These are phyloP conservation scores for Bodo saltans DNA, from an alignment of 78 protist species.

Conservation along the genomic window DNA sequence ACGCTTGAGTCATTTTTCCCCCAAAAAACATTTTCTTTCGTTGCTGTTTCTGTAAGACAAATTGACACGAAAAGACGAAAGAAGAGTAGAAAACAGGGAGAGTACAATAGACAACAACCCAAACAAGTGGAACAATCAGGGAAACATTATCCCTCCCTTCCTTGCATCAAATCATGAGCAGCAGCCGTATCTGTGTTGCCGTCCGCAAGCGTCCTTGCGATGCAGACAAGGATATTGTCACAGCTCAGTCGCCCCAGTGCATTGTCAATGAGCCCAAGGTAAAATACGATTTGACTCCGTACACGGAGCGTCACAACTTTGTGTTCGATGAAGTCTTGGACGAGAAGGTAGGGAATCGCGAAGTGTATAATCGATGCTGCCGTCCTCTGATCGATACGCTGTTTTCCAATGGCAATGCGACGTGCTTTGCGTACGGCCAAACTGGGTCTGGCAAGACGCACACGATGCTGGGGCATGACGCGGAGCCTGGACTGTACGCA, in stretches of 20 bases:
- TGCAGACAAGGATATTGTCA: conserved; percentile 23
- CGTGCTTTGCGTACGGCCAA: conserved; percentile 85
- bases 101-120: no score
- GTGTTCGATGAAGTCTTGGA: conserved; percentile 81
- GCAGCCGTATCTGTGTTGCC: conserved; percentile 55
- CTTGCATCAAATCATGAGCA: no score
- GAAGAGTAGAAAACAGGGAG: no score
- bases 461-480: conserved; percentile 35
- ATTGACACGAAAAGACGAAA: no score
- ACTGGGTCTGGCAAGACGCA: conserved; percentile 38
- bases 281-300: conserved; percentile 72
- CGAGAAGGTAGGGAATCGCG: conserved; percentile 54
- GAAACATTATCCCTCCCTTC: no score
- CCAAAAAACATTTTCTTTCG: no score
- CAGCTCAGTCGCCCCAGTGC: neutral
- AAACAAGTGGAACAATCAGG: no score
- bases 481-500: conserved; percentile 49
- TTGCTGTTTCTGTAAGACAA: no score
- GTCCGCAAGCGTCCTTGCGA: conserved; percentile 83
- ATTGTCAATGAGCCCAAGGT: conserved; percentile 59
- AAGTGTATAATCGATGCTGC: conserved; percentile 40
- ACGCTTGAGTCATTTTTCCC: no score
- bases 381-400: conserved; percentile 43
- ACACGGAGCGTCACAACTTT: conserved; percentile 74
- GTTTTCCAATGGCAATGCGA: conserved; percentile 76